Evolutionary conservation across 257 asterid genomes (phyloP).

Genomic region (Primulina eburnea): DNA sequence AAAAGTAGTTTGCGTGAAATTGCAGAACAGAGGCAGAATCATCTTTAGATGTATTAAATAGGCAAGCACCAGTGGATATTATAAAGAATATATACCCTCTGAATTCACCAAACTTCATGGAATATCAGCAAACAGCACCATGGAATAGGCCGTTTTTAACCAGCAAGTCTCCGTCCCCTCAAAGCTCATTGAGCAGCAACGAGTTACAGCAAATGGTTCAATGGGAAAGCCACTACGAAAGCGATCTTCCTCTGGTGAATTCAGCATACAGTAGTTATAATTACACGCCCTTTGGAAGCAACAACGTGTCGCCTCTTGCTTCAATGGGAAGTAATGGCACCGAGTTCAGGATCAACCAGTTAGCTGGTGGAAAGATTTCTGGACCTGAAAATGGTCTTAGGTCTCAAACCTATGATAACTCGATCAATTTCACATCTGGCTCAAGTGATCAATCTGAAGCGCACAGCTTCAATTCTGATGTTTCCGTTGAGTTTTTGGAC

Average conservation of each 20-base stretch:
- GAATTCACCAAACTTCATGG: too few species aligned
- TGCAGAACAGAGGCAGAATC: slow-evolving; percentile 41
- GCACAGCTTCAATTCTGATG: slow-evolving; percentile 39
- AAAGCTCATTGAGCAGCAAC: slow-evolving; percentile 17
- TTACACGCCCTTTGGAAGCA: slow-evolving; percentile 24
- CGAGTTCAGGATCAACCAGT: slow-evolving; percentile 25
- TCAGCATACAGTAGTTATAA: slow-evolving; percentile 33
- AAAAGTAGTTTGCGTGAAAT: slow-evolving; percentile 26
- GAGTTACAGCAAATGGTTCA: slow-evolving; percentile 26
- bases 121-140: background rate
- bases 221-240: slow-evolving; percentile 25
- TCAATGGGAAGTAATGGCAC: slow-evolving; percentile 24
- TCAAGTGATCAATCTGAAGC: slow-evolving; percentile 34
- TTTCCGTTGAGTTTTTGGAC: slow-evolving; percentile 36
- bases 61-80: slow-evolving; percentile 21
- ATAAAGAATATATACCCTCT: slow-evolving; percentile 1
- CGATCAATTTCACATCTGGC: slow-evolving; percentile 21
- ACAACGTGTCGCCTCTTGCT: slow-evolving; percentile 24
- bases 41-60: slow-evolving; percentile 19
- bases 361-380: slow-evolving; percentile 30
- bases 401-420: slow-evolving; percentile 24
- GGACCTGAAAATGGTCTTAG: slow-evolving; percentile 28
- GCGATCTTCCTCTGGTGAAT: slow-evolving; percentile 24
- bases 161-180: slow-evolving; percentile 32
- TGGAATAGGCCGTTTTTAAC: slow-evolving; percentile 24